A percentile compares a stretch with the other conserved stretches of the same genome.
Evolutionary conservation across 495 filamentous ascomycete genomes (phyloP).

Genomic region (Aspergillus panamensis): DNA sequence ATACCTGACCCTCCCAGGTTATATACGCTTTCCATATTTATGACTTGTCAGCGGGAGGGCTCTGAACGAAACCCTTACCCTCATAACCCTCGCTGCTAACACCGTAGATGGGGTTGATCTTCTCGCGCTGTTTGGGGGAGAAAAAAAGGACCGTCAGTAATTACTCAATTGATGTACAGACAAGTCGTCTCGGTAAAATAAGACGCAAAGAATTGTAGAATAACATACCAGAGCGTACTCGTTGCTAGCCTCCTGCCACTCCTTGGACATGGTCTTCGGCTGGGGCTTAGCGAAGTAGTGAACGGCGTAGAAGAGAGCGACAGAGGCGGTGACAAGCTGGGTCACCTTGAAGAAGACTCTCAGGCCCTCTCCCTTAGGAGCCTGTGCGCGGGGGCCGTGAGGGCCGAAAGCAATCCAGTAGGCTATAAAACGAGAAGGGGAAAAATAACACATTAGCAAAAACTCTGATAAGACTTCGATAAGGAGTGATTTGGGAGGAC

Average conservation of each 20-base stretch:
- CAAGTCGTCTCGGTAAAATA: not conserved
- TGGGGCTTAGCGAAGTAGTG: constrained; percentile 61
- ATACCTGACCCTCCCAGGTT: constrained; percentile 29
- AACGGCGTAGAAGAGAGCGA: constrained; percentile 62
- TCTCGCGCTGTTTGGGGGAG: constrained; percentile 60
- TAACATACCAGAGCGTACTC: constrained; percentile 78
- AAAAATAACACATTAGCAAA: constrained; percentile 22
- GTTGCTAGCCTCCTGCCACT: constrained; percentile 89
- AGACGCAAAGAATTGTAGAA: not conserved
- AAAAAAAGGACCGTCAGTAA: constrained; percentile 10
- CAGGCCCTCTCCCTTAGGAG: constrained; percentile 77
- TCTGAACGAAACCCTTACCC: constrained; percentile 82
- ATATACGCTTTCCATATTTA: constrained; percentile 24
- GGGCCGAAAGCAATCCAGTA: constrained; percentile 98
- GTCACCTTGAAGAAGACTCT: constrained; percentile 69
- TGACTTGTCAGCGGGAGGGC: constrained; percentile 47
- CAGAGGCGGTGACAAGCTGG: constrained; percentile 55
- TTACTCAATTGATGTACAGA: not conserved
- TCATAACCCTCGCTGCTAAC: constrained; percentile 74
- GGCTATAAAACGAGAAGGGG: constrained; percentile 50
- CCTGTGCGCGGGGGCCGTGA: constrained; percentile 80
- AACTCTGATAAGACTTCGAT: constrained; percentile 13
- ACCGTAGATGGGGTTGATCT: constrained; percentile 86
- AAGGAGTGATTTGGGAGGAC: not conserved
- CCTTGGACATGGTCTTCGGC: constrained; percentile 87